A percentile compares a stretch with the other conserved stretches of the same genome.
phyloP scores from a whole-genome alignment of 495 filamentous ascomycete genomes.

The Tetracladium marchalianum region DNA sequence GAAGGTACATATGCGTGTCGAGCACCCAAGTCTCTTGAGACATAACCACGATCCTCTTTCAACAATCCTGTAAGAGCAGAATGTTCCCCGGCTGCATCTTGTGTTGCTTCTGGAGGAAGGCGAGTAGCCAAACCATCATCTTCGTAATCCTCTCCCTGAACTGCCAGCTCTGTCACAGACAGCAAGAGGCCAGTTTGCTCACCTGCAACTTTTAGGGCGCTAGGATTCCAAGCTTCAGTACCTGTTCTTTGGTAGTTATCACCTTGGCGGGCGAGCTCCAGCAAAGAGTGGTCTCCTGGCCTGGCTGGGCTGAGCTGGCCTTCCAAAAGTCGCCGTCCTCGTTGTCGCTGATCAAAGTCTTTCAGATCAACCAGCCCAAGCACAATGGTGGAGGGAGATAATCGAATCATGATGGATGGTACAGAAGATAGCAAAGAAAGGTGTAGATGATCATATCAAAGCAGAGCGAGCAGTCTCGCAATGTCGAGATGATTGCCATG shows the following conservation, averaged over 20 bases:
- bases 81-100: too few relatives aligned
- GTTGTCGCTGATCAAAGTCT: constrained; percentile 32
- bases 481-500: too few relatives aligned
- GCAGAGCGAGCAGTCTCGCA: constrained; percentile 1
- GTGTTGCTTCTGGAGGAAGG: too few relatives aligned
- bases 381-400: constrained; percentile 39
- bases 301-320: neutral
- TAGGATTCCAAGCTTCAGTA: too few relatives aligned
- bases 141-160: too few relatives aligned
- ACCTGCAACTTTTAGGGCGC: too few relatives aligned
- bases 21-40: neutral
- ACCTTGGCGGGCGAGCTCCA: too few relatives aligned
- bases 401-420: constrained; percentile 41
- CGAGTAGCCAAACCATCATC: too few relatives aligned
- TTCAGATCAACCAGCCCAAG: constrained; percentile 44
- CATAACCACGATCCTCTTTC: neutral
- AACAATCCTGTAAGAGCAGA: neutral
- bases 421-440: constrained; percentile 6
- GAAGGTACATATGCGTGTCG: neutral
- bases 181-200: too few relatives aligned
- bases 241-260: too few relatives aligned
- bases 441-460: constrained; percentile 19
- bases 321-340: constrained; percentile 6
- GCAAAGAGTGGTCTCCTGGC: too few relatives aligned
- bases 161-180: too few relatives aligned